These are phyloP conservation scores for Rubus parviflorus DNA, from an alignment of 306 rosid species.

Conservation along the genomic window DNA sequence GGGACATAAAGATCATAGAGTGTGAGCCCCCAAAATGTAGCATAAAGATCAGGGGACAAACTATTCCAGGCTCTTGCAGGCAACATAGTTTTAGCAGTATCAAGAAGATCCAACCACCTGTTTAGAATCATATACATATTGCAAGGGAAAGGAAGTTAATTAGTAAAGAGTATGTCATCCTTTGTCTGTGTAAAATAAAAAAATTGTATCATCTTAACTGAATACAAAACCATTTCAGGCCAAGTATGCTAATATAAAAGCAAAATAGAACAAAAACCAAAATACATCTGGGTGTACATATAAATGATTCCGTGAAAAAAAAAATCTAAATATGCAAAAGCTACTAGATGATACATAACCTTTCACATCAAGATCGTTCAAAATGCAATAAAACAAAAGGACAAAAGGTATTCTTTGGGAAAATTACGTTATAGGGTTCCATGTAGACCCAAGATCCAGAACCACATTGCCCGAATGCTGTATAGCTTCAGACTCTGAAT, in stretches of 20 bases:
- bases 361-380: background rate
- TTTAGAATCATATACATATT: conserved; percentile 18
- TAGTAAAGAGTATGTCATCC: background rate
- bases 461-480: conserved; percentile 50
- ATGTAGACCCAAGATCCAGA: conserved; percentile 72
- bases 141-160: conserved; percentile 3
- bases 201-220: background rate
- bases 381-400: background rate
- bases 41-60: conserved; percentile 93
- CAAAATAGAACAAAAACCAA: background rate
- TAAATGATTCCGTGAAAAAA: background rate
- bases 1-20: conserved; percentile 95
- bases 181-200: background rate
- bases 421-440: conserved; percentile 56
- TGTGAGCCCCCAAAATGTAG: conserved; percentile 98
- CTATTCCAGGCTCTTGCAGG: conserved; percentile 98
- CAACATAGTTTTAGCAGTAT: conserved; percentile 76
- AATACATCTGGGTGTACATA: background rate
- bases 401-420: conserved; percentile 7
- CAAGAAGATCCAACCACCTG: conserved; percentile 92
- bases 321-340: background rate
- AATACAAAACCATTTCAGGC: background rate
- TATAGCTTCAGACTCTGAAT: conserved; percentile 55
- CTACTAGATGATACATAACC: background rate
- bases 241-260: background rate